Conservation (phyloP, 2,329 filamentous ascomycete genomes). For the Penicillium italicum region DNA sequence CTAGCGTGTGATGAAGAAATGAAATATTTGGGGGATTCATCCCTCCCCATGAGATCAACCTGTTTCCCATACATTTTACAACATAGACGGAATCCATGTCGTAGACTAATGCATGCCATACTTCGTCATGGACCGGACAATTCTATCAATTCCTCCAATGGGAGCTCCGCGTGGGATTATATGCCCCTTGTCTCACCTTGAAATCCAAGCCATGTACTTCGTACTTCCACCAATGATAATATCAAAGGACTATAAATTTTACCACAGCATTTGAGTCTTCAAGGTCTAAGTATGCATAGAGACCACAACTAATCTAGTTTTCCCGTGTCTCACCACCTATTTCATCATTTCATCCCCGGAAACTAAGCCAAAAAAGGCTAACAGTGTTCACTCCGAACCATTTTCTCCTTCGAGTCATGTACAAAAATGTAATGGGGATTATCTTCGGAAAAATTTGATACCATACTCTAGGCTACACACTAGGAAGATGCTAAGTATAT, state of each 20-base stretch:
- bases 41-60: not conserved
- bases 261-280: not conserved
- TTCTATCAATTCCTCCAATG: not conserved
- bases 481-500: not conserved
- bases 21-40: slow-evolving; percentile 12
- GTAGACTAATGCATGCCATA: not conserved
- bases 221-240: slow-evolving; percentile 3
- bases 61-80: not conserved
- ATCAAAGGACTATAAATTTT: not conserved
- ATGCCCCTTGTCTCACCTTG: not conserved
- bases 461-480: not conserved
- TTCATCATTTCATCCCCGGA: slow-evolving; percentile 8
- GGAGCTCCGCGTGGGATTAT: not conserved
- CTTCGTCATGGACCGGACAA: not conserved
- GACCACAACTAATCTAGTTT: not conserved
- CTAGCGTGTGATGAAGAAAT: slow-evolving; percentile 19
- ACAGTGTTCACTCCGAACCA: not conserved
- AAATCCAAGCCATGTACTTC: not conserved
- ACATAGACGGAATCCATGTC: too few relatives aligned
- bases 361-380: slow-evolving; percentile 4
- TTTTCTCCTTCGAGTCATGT: not conserved
- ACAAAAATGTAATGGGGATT: not conserved
- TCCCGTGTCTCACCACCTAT: slow-evolving; percentile 3
- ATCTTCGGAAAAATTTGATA: not conserved
- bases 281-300: not conserved